Evolutionary conservation across 139 green algal genomes (phyloP).

Genomic region (Tetradesmus obliquus): DNA sequence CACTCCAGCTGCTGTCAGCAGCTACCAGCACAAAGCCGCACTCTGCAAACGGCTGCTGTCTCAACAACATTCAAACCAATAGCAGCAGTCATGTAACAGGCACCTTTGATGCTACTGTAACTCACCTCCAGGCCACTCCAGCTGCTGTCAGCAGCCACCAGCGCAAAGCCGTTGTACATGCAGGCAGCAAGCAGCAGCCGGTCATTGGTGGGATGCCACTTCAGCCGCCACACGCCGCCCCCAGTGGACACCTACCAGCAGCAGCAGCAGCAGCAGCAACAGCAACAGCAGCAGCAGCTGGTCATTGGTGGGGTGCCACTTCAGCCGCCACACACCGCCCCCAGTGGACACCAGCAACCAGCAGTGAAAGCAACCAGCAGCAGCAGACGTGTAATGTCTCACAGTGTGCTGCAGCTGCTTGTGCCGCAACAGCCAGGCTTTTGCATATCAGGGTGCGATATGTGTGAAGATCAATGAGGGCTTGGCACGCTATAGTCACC

Average conservation of each 20-base stretch:
- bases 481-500: background rate
- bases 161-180: conserved; percentile 89
- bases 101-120: background rate
- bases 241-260: conserved; percentile 64
- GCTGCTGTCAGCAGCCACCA: conserved; percentile 42
- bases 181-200: conserved; percentile 77
- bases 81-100: background rate
- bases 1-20: no score
- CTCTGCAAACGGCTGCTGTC: no score
- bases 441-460: background rate
- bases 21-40: no score
- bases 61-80: no score
- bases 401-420: conserved; percentile 49
- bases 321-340: conserved; percentile 85
- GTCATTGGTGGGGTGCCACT: conserved; percentile 71
- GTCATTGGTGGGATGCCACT: conserved; percentile 76
- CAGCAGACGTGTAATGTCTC: background rate
- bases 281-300: conserved; percentile 47
- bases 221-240: conserved; percentile 89
- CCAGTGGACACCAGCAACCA: conserved; percentile 61
- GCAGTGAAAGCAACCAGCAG: background rate
- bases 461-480: background rate
- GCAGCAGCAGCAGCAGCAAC: background rate
- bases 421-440: no score
- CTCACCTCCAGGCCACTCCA: conserved; percentile 18